Conservation (phyloP, 257 asterid species). For the Coffea eugenioides region DNA sequence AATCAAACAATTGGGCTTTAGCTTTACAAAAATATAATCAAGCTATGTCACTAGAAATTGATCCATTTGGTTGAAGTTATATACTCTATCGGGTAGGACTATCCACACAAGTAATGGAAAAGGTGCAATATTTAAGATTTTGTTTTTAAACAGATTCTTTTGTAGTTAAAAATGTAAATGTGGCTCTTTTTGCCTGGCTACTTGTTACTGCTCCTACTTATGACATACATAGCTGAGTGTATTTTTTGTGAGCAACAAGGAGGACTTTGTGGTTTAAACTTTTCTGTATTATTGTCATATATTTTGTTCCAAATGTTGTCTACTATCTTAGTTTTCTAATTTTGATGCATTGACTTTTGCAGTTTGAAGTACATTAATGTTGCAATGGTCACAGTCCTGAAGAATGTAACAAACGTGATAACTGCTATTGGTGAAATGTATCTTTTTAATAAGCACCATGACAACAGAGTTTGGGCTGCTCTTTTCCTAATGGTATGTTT, state of each 20-base stretch:
- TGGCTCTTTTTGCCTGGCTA: not conserved
- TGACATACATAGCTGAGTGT: not conserved
- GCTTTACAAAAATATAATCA: too few relatives aligned
- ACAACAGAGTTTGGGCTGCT: slow-evolving; percentile 91
- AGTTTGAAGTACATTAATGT: slow-evolving; percentile 88
- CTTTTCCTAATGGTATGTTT: slow-evolving; percentile 87
- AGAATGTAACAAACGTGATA: slow-evolving; percentile 94
- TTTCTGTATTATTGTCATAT: not conserved
- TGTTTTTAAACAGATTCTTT: not conserved
- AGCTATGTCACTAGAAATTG: too few relatives aligned
- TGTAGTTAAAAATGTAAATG: not conserved
- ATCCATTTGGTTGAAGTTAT: not conserved
- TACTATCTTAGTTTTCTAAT: not conserved
- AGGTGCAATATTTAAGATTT: not conserved
- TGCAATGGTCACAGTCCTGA: slow-evolving; percentile 99
- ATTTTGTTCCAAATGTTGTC: not conserved
- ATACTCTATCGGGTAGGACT: not conserved
- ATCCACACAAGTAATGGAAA: not conserved
- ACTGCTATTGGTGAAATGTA: slow-evolving; percentile 98
- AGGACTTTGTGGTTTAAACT: not conserved
- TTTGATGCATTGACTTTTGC: slow-evolving; percentile 28
- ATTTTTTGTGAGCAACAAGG: not conserved
- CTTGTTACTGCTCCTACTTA: not conserved
- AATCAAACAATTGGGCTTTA: too few relatives aligned
- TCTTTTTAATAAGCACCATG: slow-evolving; percentile 87